Evolutionary conservation across 2,329 filamentous ascomycete species (phyloP).

Genomic region (Fusarium temperatum): DNA sequence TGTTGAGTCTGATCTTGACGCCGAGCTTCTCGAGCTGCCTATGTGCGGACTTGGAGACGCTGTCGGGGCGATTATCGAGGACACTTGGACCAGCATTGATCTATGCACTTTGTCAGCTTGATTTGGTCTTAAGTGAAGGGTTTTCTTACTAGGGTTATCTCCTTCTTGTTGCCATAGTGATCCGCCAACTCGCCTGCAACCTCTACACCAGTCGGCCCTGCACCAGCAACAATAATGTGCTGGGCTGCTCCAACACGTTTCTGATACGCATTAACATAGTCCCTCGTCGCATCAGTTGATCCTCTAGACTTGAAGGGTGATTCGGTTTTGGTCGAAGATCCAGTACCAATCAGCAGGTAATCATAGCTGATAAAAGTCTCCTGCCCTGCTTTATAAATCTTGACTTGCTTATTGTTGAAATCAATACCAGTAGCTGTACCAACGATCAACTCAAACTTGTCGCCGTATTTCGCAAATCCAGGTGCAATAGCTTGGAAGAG

Average conservation of each 20-base stretch:
- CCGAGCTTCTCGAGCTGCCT: background rate
- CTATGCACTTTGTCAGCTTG: background rate
- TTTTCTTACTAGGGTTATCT: background rate
- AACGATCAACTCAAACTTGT: background rate
- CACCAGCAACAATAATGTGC: background rate
- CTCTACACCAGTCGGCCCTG: background rate
- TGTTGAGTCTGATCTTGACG: background rate
- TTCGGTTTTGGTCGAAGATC: background rate
- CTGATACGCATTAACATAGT: background rate
- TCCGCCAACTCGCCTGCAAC: background rate
- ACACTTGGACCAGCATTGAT: background rate
- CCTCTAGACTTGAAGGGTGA: background rate
- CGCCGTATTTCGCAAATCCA: background rate
- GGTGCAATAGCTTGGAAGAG: background rate
- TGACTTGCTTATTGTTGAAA: background rate
- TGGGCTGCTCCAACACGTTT: background rate
- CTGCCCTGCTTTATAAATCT: background rate
- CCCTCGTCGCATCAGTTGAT: background rate
- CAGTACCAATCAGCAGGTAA: background rate
- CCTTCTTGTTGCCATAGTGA: background rate
- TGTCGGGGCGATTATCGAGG: background rate
- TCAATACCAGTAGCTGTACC: background rate
- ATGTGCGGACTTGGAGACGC: background rate
- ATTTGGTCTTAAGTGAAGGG: fast-evolving
- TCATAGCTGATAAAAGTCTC: background rate